phyloP scores from a whole-genome alignment of 805 yeast species.

The Schwanniomyces vanrijiae region DNA sequence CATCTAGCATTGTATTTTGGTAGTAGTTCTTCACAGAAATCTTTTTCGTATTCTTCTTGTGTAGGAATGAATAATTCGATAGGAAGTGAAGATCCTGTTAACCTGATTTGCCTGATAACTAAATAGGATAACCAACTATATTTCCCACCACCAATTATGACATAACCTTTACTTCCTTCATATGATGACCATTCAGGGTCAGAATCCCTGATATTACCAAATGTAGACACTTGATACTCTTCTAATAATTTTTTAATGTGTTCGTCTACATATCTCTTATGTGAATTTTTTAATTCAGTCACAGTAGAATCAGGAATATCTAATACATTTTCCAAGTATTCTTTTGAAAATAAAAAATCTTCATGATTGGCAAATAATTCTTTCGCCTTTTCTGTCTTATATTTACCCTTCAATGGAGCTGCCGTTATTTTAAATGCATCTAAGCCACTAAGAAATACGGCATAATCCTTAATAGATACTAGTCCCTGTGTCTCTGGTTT shows the following conservation, averaged over 20 bases:
- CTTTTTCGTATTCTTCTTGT: constrained; percentile 43
- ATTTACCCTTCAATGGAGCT: constrained; percentile 42
- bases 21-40: constrained; percentile 44
- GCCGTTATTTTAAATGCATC: constrained; percentile 35
- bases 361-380: constrained; percentile 42
- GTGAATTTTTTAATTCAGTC: constrained; percentile 36
- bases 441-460: constrained; percentile 32
- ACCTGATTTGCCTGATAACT: constrained; percentile 47
- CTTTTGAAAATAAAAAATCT: constrained; percentile 44
- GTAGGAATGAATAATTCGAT: constrained; percentile 51
- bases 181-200: constrained; percentile 42
- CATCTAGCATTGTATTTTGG: constrained; percentile 48
- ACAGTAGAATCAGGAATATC: constrained; percentile 36
- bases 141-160: constrained; percentile 54
- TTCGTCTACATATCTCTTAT: constrained; percentile 31
- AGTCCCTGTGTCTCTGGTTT: neutral
- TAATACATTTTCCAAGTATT: constrained; percentile 45
- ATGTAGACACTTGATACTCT: constrained; percentile 28
- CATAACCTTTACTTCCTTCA: constrained; percentile 37
- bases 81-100: constrained; percentile 46
- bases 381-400: constrained; percentile 41
- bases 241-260: constrained; percentile 29
- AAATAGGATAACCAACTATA: constrained; percentile 51
- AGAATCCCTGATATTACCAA: constrained; percentile 29
- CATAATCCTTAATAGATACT: constrained; percentile 16